phyloP scores from a whole-genome alignment of 2,329 filamentous ascomycete genomes.

The Plectosphaerella sp. region DNA sequence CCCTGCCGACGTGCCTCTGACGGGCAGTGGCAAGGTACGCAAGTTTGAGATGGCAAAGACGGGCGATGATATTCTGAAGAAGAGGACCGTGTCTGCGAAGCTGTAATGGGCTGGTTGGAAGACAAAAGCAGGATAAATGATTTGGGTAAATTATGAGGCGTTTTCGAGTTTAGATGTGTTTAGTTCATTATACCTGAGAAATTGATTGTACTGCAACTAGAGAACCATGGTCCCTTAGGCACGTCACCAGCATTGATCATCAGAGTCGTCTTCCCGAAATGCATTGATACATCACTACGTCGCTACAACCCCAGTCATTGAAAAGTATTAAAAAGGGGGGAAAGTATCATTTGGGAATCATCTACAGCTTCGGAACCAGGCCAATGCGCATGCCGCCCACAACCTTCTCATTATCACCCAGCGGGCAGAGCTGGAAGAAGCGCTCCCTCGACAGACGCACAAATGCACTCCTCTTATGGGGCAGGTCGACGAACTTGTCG shows the following conservation, averaged over 20 bases:
- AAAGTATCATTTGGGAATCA: neutral
- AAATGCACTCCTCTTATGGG: conserved; percentile 66
- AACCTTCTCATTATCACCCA: conserved; percentile 51
- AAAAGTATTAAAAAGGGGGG: neutral
- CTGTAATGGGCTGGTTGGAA: conserved; percentile 24
- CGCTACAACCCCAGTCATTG: neutral
- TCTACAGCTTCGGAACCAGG: conserved; percentile 48
- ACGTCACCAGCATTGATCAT: too few relatives aligned
- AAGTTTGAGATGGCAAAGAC: conserved; percentile 60
- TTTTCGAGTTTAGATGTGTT: too few relatives aligned
- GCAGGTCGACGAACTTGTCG: conserved; percentile 68
- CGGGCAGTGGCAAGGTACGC: conserved; percentile 68
- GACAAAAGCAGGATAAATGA: neutral
- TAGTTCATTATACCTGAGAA: too few relatives aligned
- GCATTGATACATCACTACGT: too few relatives aligned
- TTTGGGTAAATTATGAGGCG: neutral
- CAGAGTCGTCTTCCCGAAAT: too few relatives aligned
- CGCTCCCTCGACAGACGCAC: conserved; percentile 61
- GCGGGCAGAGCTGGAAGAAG: conserved; percentile 65
- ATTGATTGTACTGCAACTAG: too few relatives aligned
- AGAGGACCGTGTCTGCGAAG: conserved; percentile 33
- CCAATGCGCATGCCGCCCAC: conserved; percentile 50
- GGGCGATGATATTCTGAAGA: conserved; percentile 48
- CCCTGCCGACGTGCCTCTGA: conserved; percentile 53
- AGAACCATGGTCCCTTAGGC: too few relatives aligned